Conservation (phyloP, 176 grass and related monocot species). For the Poa annua region DNA sequence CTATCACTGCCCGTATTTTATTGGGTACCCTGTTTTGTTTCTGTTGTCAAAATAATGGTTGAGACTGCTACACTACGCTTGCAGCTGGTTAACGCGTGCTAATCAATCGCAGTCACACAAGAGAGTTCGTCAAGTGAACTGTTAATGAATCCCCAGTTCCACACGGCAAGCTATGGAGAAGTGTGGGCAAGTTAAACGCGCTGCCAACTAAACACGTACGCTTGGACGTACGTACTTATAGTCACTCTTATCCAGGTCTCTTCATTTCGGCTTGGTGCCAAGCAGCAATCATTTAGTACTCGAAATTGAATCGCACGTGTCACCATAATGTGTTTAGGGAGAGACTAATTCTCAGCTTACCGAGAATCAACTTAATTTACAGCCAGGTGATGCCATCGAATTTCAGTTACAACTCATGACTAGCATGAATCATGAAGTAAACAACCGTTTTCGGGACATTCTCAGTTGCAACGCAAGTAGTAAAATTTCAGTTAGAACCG, state of each 20-base stretch:
- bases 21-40: background rate
- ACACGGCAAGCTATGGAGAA: background rate
- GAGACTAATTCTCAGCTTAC: too few relatives aligned
- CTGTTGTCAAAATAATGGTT: background rate
- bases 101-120: conserved; percentile 1
- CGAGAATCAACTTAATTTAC: too few relatives aligned
- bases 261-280: background rate
- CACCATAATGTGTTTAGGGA: too few relatives aligned
- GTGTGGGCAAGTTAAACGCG: conserved; percentile 1
- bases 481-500: too few relatives aligned
- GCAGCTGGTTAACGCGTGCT: background rate
- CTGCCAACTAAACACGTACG: conserved; percentile 5
- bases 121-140: background rate
- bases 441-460: too few relatives aligned
- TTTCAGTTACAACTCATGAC: too few relatives aligned
- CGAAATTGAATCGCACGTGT: background rate
- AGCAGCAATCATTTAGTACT: background rate
- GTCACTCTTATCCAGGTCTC: background rate
- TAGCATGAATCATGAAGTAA: too few relatives aligned
- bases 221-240: background rate
- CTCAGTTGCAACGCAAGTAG: too few relatives aligned
- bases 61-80: background rate
- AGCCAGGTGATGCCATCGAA: too few relatives aligned
- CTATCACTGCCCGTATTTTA: background rate
- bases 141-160: conserved; percentile 8